Evolutionary conservation across 2,329 filamentous ascomycete species (phyloP).

Genomic region (Colletotrichum lupini): DNA sequence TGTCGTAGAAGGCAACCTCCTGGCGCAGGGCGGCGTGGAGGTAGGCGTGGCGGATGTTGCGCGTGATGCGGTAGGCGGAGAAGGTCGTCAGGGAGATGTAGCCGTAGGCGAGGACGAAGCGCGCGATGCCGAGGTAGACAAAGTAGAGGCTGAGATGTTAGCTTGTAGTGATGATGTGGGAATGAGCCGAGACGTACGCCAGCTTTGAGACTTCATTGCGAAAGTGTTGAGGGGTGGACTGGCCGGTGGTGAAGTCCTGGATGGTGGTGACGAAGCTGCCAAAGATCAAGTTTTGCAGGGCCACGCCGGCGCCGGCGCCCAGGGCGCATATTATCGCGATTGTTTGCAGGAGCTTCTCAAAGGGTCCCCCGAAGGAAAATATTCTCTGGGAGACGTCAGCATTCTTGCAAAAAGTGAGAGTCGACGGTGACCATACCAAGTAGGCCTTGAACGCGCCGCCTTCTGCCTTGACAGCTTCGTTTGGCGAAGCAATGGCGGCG

Average conservation of each 20-base stretch:
- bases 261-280: conserved; percentile 50
- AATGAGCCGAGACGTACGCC: conserved; percentile 39
- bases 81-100: conserved; percentile 58
- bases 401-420: not conserved
- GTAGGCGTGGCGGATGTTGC: conserved; percentile 59
- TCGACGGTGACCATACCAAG: conserved; percentile 14
- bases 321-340: conserved; percentile 46
- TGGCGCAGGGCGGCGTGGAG: conserved; percentile 61
- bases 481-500: conserved; percentile 8
- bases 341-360: conserved; percentile 43
- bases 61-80: conserved; percentile 61
- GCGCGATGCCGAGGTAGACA: conserved; percentile 66
- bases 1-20: conserved; percentile 62
- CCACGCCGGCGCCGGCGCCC: conserved; percentile 50
- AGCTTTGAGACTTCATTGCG: conserved; percentile 44
- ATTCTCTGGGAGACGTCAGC: conserved; percentile 41
- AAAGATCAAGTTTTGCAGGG: conserved; percentile 52
- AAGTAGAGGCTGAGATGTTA: conserved; percentile 59
- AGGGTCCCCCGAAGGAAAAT: conserved; percentile 42
- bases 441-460: conserved; percentile 37
- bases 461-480: conserved; percentile 27
- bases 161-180: not conserved
- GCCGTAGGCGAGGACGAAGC: conserved; percentile 61
- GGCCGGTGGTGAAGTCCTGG: conserved; percentile 45
- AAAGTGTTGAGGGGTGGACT: conserved; percentile 41